Evolutionary conservation across 805 yeast species (phyloP), one percentile per base, ranked within the genome.

Genomic region (Saccharomycopsis amapae): DNA sequence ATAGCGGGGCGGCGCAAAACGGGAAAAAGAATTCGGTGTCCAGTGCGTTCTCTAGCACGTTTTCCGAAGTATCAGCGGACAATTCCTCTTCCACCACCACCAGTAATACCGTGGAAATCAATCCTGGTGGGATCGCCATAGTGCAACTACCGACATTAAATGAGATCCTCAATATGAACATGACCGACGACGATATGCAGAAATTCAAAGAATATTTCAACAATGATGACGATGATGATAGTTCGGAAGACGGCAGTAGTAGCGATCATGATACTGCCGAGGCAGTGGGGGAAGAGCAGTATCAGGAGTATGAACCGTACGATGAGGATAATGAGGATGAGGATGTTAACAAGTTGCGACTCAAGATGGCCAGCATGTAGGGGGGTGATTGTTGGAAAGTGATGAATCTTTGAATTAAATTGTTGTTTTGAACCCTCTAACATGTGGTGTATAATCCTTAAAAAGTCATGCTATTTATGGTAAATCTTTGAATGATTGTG

Each of bases 281-380:
- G 13, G 31, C 22, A n/a, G 20, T 15, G 9, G 36, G 6, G 12
- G 13, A 17, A 37, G 40, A 15, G n/a, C 9, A 26, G 7, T 26
- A 10, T n/a, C 13, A 10, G 22, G 15, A n/a, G n/a, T 18, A 37
- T n/a, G n/a, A 37, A 10, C 40, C 40, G 19, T 37, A 37, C n/a
- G 41, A 38, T 22, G 33, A 22, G 31, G 41, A 38, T 18, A 15
- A 38, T 24, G 45, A 42, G 36, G 40, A 42, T 38, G 41, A 38
- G 17, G 41, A 38, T 38, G 31, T 38, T 18, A 38, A 38, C 15
- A 38, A 25, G 22, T 24, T 38, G 33, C n/a, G n/a, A n/a, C n/a
- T n/a, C n/a, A 38, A n/a, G 17, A n/a, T 20, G 17, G 37, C 20
- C 17, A 23, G 38, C 13, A 15, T 15, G n/a, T 35, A 18, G 38